A percentile compares a stretch with the other conserved stretches of the same genome.
phyloP scores from a whole-genome alignment of 192 early-diverging fungal genomes.

The Gamsiella multidivaricata region DNA sequence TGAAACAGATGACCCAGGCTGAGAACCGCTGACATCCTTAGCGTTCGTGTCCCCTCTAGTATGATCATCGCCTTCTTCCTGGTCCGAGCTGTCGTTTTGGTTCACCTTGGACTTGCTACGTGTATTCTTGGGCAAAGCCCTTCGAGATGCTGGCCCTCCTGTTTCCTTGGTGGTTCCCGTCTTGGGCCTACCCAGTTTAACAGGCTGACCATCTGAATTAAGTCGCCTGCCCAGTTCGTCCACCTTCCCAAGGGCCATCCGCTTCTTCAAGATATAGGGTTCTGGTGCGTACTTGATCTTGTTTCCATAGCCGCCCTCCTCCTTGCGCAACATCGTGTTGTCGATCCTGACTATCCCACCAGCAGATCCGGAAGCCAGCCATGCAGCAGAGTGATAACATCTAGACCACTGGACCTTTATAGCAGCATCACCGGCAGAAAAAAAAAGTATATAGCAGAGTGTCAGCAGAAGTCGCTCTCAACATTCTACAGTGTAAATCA shows the following conservation, averaged over 20 bases:
- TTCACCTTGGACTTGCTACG: too few species aligned
- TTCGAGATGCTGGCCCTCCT: neutral
- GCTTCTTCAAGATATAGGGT: slow-evolving; percentile 26
- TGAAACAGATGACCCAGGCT: neutral
- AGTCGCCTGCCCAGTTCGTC: neutral
- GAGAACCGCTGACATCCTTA: neutral
- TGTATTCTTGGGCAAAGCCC: too few species aligned
- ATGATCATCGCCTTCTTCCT: too few species aligned
- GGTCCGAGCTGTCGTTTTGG: too few species aligned
- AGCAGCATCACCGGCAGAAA: neutral
- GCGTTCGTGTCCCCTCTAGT: too few species aligned
- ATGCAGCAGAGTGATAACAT: slow-evolving; percentile 39
- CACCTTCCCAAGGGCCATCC: slow-evolving; percentile 9
- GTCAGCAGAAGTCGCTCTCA: neutral
- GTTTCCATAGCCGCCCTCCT: slow-evolving; percentile 16
- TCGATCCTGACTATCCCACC: slow-evolving; percentile 43
- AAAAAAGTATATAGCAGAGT: neutral
- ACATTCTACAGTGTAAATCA: neutral
- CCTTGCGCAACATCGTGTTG: slow-evolving; percentile 37
- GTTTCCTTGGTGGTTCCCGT: too few species aligned
- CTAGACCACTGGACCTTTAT: slow-evolving; percentile 41
- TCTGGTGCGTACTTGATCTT: slow-evolving; percentile 27
- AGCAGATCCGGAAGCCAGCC: slow-evolving; percentile 45
- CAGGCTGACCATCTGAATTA: slow-evolving; percentile 1
- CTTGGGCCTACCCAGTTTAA: slow-evolving; percentile 19